Base-by-base conservation (phyloP, 1,284 basidiomycete genomes). In the Exsudoporus floridanus region DNA sequence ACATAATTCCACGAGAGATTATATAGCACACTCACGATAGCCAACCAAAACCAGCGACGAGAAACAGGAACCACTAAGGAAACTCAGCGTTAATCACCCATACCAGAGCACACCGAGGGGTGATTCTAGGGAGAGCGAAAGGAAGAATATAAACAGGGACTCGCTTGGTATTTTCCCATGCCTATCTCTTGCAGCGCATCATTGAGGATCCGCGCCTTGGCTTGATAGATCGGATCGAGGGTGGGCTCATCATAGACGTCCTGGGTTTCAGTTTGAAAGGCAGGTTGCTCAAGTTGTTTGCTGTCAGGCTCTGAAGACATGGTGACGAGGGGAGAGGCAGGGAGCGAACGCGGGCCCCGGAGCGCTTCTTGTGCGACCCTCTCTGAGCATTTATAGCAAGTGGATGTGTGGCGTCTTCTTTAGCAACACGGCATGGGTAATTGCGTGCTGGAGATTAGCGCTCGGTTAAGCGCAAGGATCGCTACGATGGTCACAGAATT, bases 161-260 rank as follows among this genome's bases (percentile, higher is more conserved):
- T 50, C 54, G 80, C 81, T 73, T 88, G 86, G 62, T 88, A 88
- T 50, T 73, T 79, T 5, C 87, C 87, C 81, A 88, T 87, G 5
- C 86, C 86, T 40, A 88, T 83, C 48, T 85, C 81, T 63, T 85
- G 82, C 12, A 90, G 72, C 1, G 84, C 86, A 49, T 80, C 75
- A 56, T 88, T 88, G 51, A 89, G 67, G 8, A 87, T 70, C 5
- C 74, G 71, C 1, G 83, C 82, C 57, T 88, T 88, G 19, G 77
- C 80, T 52, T 78, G 76, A 58, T 88, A 88, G 1, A 84, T 73
- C 0, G 82, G 83, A 58, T 88, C 84, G 42, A 86, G 57, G 2
- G 74, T 65, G 27, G 72, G 73, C 12, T 78, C 77, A 31, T 73
- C 74, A 46, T 77, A 80, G 12, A 83, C 65, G 46, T 79, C 76